A percentile compares a stretch with the other conserved stretches of the same genome.
Conservation (phyloP, 352 stramenopile genomes). For the Globisporangium cylindrosporum region DNA sequence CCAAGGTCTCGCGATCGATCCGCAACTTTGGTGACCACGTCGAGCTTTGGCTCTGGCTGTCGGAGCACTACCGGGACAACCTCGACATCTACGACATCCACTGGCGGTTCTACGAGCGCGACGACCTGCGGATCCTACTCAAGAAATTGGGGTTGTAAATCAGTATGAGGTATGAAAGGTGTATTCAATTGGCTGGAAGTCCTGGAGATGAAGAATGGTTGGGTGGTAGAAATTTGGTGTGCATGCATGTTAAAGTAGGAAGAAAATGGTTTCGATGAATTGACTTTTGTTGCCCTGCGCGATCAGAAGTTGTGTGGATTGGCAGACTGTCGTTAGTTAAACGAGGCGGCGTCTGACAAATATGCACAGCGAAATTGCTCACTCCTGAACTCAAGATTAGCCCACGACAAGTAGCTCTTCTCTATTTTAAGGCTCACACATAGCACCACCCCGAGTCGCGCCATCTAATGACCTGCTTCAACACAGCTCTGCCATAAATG, state of each 20-base stretch:
- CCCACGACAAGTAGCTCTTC: no score
- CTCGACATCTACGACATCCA: conserved; percentile 11
- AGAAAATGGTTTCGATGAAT: no score
- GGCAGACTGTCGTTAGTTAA: neutral
- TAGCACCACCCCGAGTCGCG: no score
- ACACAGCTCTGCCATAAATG: no score
- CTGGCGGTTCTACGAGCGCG: conserved; percentile 13
- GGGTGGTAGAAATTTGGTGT: neutral
- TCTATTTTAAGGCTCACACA: no score
- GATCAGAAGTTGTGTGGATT: no score
- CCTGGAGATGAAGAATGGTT: no score
- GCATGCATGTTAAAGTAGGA: neutral
- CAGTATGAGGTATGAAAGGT: neutral
- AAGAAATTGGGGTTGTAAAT: conserved; percentile 7
- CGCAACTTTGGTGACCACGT: conserved; percentile 12
- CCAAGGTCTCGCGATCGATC: conserved; percentile 11
- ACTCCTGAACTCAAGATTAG: no score
- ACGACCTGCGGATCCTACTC: conserved; percentile 8
- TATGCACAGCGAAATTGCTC: no score
- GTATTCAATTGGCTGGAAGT: neutral
- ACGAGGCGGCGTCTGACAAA: no score
- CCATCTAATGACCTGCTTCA: no score
- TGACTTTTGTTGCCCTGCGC: neutral
- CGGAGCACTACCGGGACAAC: conserved; percentile 4
- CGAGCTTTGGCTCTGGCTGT: conserved; percentile 9